Conservation (phyloP, 2,329 filamentous ascomycete genomes). For the Colletotrichum camelliae region DNA sequence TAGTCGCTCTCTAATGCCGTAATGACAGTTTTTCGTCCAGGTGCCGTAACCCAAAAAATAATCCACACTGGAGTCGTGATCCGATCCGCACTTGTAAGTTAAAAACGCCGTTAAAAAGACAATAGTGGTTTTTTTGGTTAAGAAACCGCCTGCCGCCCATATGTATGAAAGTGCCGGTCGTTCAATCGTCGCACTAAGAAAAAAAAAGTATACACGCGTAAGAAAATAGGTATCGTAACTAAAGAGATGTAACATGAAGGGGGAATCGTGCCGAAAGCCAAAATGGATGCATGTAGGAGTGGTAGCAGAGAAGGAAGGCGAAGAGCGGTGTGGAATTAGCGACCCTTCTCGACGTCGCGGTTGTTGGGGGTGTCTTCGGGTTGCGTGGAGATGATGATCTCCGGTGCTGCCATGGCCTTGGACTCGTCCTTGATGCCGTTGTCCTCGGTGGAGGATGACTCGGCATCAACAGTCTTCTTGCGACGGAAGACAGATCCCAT, state of each 20-base stretch:
- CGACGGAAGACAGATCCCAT: constrained; percentile 8
- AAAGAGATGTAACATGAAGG: background rate
- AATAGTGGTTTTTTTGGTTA: background rate
- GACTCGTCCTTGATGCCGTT: background rate
- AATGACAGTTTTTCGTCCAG: constrained; percentile 6
- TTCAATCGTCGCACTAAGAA: background rate
- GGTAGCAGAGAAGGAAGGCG: background rate
- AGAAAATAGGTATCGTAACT: constrained; percentile 11
- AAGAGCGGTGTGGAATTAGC: background rate
- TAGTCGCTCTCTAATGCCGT: background rate
- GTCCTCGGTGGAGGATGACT: background rate
- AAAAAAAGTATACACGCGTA: background rate
- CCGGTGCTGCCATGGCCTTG: background rate
- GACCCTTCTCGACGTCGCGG: constrained; percentile 10
- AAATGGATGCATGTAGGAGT: background rate
- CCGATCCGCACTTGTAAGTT: background rate
- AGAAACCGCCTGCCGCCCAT: background rate
- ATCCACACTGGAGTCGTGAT: background rate
- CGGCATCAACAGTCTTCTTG: background rate
- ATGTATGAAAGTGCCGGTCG: constrained; percentile 1
- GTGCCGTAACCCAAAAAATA: constrained; percentile 1
- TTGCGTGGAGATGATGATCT: constrained; percentile 13
- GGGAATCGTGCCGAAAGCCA: background rate
- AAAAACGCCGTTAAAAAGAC: background rate
- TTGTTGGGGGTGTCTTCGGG: background rate